Evolutionary conservation across 2,329 filamentous ascomycete species (phyloP).

Genomic region (Keithomyces neogunnii): DNA sequence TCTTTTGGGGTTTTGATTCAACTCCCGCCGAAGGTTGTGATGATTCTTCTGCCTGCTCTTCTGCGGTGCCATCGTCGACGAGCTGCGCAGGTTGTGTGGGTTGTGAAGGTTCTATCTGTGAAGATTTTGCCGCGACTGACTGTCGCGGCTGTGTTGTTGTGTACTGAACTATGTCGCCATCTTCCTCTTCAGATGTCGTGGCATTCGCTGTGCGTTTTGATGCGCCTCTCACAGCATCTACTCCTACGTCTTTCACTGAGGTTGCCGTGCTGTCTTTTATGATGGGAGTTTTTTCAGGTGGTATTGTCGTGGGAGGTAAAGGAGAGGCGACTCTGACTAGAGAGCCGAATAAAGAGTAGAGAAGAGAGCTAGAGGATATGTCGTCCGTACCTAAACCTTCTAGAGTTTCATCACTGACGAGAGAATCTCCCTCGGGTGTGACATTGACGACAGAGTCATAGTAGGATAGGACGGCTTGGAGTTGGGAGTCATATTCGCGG

Average conservation of each 20-base stretch:
- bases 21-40: conserved; percentile 25
- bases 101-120: conserved; percentile 9
- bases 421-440: conserved; percentile 88
- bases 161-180: conserved; percentile 14
- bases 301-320: conserved; percentile 22
- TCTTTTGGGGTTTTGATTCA: conserved; percentile 25
- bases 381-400: conserved; percentile 85
- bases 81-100: conserved; percentile 13
- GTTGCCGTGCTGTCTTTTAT: neutral
- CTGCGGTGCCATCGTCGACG: conserved; percentile 27
- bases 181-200: conserved; percentile 2
- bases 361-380: conserved; percentile 45
- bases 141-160: conserved; percentile 16
- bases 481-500: conserved; percentile 54
- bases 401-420: conserved; percentile 82
- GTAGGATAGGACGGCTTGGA: conserved; percentile 80
- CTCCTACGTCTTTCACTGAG: neutral
- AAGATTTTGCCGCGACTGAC: conserved; percentile 13
- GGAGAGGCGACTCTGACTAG: conserved; percentile 59
- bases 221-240: conserved; percentile 3
- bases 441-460: conserved; percentile 85
- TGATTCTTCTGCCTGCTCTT: conserved; percentile 17
- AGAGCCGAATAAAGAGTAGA: conserved; percentile 67
- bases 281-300: neutral
- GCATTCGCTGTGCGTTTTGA: conserved; percentile 10